phyloP scores from a whole-genome alignment of 1,139 yeast species.

The Lodderomyces parapsilosis region DNA sequence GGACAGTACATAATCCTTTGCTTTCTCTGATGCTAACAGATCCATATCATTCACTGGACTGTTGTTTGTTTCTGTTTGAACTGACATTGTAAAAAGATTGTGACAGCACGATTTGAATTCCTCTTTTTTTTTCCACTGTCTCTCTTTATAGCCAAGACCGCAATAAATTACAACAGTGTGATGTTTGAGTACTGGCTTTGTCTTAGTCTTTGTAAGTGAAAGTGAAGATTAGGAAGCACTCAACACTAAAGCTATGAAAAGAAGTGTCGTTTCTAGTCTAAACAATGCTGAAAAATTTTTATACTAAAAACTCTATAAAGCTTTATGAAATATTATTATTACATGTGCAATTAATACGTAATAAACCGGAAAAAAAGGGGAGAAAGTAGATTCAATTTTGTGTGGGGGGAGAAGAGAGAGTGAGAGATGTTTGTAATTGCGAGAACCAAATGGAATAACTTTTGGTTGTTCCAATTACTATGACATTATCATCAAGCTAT shows the following conservation, averaged over 20 bases:
- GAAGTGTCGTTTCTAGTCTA: neutral
- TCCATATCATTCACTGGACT: neutral
- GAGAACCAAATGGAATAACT: no score
- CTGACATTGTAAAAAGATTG: constrained; percentile 1
- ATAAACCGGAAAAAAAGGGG: neutral
- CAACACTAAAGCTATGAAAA: no score
- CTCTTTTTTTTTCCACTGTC: neutral
- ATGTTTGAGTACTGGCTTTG: neutral
- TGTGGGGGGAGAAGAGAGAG: neutral
- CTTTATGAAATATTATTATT: neutral
- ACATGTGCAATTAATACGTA: neutral
- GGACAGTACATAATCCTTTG: neutral
- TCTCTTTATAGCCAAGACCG: neutral
- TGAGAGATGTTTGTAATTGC: no score
- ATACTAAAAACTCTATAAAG: no score
- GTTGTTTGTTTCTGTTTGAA: constrained; percentile 1
- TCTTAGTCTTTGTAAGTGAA: no score
- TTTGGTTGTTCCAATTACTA: no score
- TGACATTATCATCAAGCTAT: no score
- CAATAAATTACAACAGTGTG: neutral
- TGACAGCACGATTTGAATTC: constrained; percentile 1
- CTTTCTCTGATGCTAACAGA: neutral
- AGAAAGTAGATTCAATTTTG: no score
- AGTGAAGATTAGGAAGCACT: no score
- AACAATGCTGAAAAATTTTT: neutral